Conservation (phyloP, 2,329 filamentous ascomycete species). For the Zymoseptoria tritici region DNA sequence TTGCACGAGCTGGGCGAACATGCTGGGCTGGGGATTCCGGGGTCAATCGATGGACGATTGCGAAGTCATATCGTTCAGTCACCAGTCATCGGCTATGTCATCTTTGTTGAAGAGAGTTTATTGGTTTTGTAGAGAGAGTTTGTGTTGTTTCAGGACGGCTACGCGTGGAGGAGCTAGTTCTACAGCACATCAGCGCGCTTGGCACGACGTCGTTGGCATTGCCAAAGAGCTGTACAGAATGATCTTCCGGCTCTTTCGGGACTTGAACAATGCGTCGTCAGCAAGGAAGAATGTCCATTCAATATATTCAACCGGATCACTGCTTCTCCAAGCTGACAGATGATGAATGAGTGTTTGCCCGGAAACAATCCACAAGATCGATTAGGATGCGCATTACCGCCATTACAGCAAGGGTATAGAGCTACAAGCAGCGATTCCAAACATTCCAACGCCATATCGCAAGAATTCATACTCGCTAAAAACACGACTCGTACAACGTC, state of each 20-base stretch:
- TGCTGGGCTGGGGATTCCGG: conserved; percentile 23
- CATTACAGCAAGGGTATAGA: conserved; percentile 9
- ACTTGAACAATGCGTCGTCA: neutral
- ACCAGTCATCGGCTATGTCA: conserved; percentile 3
- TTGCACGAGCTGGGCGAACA: conserved; percentile 77
- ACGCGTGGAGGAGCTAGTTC: neutral
- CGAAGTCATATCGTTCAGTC: conserved; percentile 8
- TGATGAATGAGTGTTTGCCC: neutral
- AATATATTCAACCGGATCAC: neutral
- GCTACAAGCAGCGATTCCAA: neutral
- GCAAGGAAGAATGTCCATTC: neutral
- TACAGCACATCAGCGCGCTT: neutral
- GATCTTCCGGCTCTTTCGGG: neutral
- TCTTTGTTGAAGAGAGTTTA: neutral
- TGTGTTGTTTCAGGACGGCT: neutral
- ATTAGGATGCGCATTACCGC: neutral
- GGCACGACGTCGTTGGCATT: neutral
- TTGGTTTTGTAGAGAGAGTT: neutral
- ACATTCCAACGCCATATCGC: neutral
- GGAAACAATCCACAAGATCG: neutral
- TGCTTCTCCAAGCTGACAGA: neutral
- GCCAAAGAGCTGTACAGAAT: neutral
- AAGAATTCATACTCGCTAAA: neutral
- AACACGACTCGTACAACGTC: neutral
- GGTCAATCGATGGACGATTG: conserved; percentile 1